Conservation (phyloP, 2,329 filamentous ascomycete genomes). For the Aspergillus jensenii region DNA sequence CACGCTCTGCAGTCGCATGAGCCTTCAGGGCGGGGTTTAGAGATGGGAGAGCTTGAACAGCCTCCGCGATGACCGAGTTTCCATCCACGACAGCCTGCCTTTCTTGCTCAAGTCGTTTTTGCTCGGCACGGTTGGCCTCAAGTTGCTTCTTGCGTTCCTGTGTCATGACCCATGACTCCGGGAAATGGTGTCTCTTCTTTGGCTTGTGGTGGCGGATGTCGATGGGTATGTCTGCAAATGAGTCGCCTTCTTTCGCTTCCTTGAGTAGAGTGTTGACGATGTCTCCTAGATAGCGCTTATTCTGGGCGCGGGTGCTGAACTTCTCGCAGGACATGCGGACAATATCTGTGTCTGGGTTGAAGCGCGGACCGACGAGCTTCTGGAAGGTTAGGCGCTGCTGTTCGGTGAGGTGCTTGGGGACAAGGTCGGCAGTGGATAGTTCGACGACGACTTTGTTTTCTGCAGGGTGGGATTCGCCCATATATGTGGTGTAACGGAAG, state of each 20-base stretch:
- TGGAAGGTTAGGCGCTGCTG: constrained; percentile 75
- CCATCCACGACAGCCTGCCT: constrained; percentile 58
- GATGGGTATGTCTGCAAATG: constrained; percentile 84
- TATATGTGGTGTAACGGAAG: constrained; percentile 95
- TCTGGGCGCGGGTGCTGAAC: constrained; percentile 86
- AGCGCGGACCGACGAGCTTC: constrained; percentile 82
- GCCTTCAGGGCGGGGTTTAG: constrained; percentile 32
- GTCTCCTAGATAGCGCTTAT: constrained; percentile 91
- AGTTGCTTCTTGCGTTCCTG: constrained; percentile 66
- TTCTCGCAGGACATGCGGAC: constrained; percentile 90
- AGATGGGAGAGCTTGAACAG: constrained; percentile 31
- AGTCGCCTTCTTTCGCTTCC: constrained; percentile 78
- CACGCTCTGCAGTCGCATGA: constrained; percentile 18
- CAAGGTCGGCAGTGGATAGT: constrained; percentile 73
- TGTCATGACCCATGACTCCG: constrained; percentile 79
- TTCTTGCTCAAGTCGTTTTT: constrained; percentile 56
- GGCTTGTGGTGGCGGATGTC: constrained; percentile 81
- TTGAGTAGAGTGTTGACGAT: constrained; percentile 70
- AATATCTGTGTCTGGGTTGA: constrained; percentile 78
- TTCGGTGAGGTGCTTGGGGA: constrained; percentile 58
- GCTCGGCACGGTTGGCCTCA: constrained; percentile 57
- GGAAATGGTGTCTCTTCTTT: constrained; percentile 69
- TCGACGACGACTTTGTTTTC: constrained; percentile 93
- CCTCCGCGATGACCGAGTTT: constrained; percentile 39
- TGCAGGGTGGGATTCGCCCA: constrained; percentile 90